phyloP scores from a whole-genome alignment of 2,329 filamentous ascomycete species.

The Penicillium sp. region DNA sequence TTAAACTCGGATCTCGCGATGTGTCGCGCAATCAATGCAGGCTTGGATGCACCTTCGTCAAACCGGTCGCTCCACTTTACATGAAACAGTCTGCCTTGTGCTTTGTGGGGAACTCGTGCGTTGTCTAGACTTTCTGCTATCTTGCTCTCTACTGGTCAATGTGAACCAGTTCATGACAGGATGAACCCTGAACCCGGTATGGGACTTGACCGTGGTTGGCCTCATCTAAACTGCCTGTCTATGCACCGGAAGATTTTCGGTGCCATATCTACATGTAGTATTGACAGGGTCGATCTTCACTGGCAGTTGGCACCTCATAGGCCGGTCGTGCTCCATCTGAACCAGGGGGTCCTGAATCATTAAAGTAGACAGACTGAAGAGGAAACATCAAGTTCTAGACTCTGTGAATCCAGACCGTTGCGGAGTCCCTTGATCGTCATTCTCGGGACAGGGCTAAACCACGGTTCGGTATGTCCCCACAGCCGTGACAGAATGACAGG shows the following conservation, averaged over 20 bases:
- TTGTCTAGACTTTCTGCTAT: slow-evolving; percentile 2
- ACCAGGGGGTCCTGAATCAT: slow-evolving; percentile 1
- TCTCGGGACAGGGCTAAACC: slow-evolving; percentile 7
- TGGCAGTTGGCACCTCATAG: slow-evolving; percentile 11
- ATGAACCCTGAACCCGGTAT: not conserved
- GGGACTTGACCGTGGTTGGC: not conserved
- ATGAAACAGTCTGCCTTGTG: slow-evolving; percentile 16
- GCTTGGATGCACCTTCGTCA: slow-evolving; percentile 8
- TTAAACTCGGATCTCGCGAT: slow-evolving; percentile 13
- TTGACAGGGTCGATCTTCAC: slow-evolving; percentile 1
- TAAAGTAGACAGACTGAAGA: not conserved
- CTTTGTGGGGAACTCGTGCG: slow-evolving; percentile 12
- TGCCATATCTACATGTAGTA: not conserved
- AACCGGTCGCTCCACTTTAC: slow-evolving; percentile 11
- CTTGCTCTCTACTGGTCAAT: not conserved
- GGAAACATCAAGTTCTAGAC: slow-evolving; percentile 8
- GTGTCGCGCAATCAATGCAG: not conserved
- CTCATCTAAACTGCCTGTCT: not conserved
- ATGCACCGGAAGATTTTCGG: not conserved
- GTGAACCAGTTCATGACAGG: slow-evolving; percentile 10
- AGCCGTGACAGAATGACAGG: not conserved
- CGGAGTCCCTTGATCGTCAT: slow-evolving; percentile 17
- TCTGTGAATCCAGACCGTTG: slow-evolving; percentile 14
- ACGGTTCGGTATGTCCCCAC: slow-evolving; percentile 7
- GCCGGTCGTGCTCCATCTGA: slow-evolving; percentile 4